Evolutionary conservation across 768 basidiomycete genomes (phyloP), one percentile per base, ranked within the genome.

Genomic region (Lactifluus piperatus): DNA sequence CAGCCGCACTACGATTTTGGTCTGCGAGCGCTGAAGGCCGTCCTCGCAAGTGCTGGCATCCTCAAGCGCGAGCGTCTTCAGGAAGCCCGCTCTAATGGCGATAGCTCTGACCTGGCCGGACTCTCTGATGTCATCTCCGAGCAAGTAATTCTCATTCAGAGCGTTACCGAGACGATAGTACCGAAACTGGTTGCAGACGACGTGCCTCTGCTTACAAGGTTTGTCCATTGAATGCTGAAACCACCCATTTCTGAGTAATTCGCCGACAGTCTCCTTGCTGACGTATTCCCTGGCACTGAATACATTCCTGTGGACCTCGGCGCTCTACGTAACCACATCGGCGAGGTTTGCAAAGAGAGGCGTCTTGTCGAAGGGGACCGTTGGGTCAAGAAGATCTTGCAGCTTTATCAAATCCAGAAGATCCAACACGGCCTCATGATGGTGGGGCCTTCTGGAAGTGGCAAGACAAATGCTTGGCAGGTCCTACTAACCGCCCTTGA

Each of bases 351-450:
- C 73, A 72, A 75, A 7, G 92, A 97, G 71, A 84, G 84, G 39
- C 85, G 92, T 34, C 77, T 98, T n/a, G 79, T 93, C 24, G 75
- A 84, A 49, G 91, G 93, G 20, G 90, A 94, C 47, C 80, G 82
- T 34, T 99, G 97, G 95, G 79, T 94, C 52, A 81, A 85, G 66
- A 99, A 99, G 77, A 95, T 97, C 58, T 79, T 99, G 14, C 97
- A 99, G 70, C 80, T 99, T 5, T 98, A 97, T 72, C 97, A 98
- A 71, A 98, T 99, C 59, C 97, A 99, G 74, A 97, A 94, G 76
- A 99, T 98, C 63, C 95, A 98, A 66, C 97, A 99, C 72, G 97
- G 97, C 73, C 78, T 99, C 43, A 98, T 99, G 97, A 97, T 99
- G 93, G 97, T 99, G 29, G 95, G 97, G 1, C 87, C 97, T 1